Evolutionary conservation across 306 rosid species (phyloP).

Genomic region (Alnus glutinosa): DNA sequence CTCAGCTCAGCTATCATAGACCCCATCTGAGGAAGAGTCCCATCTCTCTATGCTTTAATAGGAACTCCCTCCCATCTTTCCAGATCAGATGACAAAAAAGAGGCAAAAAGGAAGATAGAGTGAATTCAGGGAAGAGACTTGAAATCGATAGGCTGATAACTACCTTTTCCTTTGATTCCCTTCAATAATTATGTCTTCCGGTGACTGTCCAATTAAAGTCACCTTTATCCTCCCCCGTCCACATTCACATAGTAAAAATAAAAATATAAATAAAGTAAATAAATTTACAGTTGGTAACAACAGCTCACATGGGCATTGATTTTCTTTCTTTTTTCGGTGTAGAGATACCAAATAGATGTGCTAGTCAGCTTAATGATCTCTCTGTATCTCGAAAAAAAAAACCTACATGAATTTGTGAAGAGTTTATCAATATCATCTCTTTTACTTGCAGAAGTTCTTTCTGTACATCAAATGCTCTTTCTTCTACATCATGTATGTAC

Average conservation of each 20-base stretch:
- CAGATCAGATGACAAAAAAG: slow-evolving; percentile 43
- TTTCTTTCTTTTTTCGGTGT: background rate
- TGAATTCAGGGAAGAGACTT: slow-evolving; percentile 28
- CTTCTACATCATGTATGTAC: background rate
- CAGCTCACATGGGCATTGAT: slow-evolving; percentile 5
- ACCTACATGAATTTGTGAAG: slow-evolving; percentile 25
- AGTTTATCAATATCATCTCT: slow-evolving; percentile 15
- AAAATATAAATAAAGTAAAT: background rate
- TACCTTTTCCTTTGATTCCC: slow-evolving; percentile 37
- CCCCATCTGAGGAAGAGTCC: slow-evolving; percentile 36
- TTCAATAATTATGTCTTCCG: slow-evolving; percentile 40
- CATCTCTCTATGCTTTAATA: slow-evolving; percentile 21
- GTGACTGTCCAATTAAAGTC: slow-evolving; percentile 24
- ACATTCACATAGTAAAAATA: slow-evolving; percentile 11
- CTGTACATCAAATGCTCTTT: slow-evolving; percentile 2
- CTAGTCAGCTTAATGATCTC: slow-evolving; percentile 11
- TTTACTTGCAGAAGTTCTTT: slow-evolving; percentile 7
- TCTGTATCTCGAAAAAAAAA: slow-evolving; percentile 7
- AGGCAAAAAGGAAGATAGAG: slow-evolving; percentile 33
- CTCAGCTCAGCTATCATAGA: slow-evolving; percentile 34
- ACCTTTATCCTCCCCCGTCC: slow-evolving; percentile 26
- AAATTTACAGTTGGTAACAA: slow-evolving; percentile 33
- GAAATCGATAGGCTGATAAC: slow-evolving; percentile 22
- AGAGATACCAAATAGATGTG: background rate
- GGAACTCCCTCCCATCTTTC: slow-evolving; percentile 33